phyloP scores from a whole-genome alignment of 371 early-diverging fungal species.

The Saksenaea oblongispora region DNA sequence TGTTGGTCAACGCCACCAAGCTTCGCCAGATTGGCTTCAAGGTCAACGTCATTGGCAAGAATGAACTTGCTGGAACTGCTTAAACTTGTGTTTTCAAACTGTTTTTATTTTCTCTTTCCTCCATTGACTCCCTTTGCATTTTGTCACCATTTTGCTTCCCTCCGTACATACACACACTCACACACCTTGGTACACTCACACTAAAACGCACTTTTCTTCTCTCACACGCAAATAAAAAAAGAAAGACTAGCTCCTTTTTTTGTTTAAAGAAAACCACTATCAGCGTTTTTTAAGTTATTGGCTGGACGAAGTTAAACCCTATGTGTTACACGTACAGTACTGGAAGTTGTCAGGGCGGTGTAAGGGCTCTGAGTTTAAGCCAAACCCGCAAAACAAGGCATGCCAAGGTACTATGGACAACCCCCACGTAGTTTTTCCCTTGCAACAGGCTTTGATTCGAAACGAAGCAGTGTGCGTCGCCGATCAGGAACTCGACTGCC shows the following conservation, averaged over 20 bases:
- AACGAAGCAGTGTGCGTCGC: too few relatives aligned
- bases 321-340: too few relatives aligned
- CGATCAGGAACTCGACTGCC: too few relatives aligned
- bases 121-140: conserved; percentile 1
- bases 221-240: neutral
- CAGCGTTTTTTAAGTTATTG: too few relatives aligned
- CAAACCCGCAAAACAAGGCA: too few relatives aligned
- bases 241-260: neutral
- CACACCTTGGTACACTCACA: neutral
- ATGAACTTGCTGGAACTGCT: conserved; percentile 53
- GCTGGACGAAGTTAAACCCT: too few relatives aligned
- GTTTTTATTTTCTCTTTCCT: neutral
- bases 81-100: conserved; percentile 12
- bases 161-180: neutral
- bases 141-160: neutral
- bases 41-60: conserved; percentile 83
- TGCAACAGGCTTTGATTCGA: too few relatives aligned
- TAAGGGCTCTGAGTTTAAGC: too few relatives aligned
- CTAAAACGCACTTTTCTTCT: neutral
- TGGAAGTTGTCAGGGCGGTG: too few relatives aligned
- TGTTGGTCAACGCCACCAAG: conserved; percentile 75
- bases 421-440: too few relatives aligned
- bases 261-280: neutral
- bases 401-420: too few relatives aligned
- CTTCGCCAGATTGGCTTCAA: conserved; percentile 84